Percentiles rank a stretch among this genome's conserved stretches.
Conservation (phyloP, 441 rosid species). For the Gossypium schwendimanii region DNA sequence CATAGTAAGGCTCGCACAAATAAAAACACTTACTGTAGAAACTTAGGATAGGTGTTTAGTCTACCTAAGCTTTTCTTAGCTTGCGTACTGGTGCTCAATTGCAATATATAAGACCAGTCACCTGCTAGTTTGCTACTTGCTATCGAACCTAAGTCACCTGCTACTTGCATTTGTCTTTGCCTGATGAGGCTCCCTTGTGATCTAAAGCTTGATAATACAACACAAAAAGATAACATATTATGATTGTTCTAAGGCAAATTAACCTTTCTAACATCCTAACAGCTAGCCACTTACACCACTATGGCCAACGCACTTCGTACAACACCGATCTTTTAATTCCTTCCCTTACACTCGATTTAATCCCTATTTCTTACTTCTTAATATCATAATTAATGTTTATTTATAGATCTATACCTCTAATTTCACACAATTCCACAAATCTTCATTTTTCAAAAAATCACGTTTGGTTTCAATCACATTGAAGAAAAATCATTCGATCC, state of each 20-base stretch:
- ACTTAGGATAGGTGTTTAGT: too few species aligned
- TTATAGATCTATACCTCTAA: neutral
- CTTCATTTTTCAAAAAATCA: neutral
- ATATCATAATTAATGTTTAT: neutral
- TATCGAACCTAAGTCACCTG: neutral
- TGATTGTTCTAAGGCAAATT: too few species aligned
- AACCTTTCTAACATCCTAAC: neutral
- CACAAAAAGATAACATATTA: too few species aligned
- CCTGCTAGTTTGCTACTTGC: neutral
- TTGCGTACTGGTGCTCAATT: neutral
- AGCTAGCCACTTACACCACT: neutral
- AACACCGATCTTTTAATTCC: neutral
- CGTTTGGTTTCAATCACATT: neutral
- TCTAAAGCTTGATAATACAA: neutral
- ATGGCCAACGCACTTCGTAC: neutral
- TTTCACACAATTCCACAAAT: neutral
- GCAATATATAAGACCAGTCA: neutral
- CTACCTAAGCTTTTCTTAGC: neutral
- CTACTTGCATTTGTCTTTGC: neutral
- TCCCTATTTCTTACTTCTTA: neutral
- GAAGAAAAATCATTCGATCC: neutral
- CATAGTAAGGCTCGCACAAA: neutral
- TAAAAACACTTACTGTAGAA: too few species aligned
- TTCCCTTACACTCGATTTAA: neutral
- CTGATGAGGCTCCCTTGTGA: neutral